These are phyloP conservation scores for Colletotrichum siamense DNA, from an alignment of 2,329 filamentous ascomycete species.

Conservation along the genomic window DNA sequence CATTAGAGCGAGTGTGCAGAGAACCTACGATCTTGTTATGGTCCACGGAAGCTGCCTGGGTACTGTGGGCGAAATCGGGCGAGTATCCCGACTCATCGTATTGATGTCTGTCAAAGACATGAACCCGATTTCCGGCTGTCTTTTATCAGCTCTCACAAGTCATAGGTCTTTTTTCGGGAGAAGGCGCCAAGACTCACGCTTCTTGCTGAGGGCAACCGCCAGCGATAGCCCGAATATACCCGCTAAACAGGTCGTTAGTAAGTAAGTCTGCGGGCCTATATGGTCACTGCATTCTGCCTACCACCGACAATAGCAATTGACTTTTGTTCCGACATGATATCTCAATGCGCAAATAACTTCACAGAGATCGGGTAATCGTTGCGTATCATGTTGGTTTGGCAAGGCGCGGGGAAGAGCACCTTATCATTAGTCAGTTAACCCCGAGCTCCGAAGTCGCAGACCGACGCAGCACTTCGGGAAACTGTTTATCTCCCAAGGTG, in stretches of 20 bases:
- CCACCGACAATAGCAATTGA: slow-evolving; percentile 6
- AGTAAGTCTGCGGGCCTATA: too few relatives aligned
- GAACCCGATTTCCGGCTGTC: slow-evolving; percentile 11
- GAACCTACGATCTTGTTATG: slow-evolving; percentile 29
- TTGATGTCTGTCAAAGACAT: slow-evolving; percentile 26
- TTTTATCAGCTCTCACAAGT: background rate
- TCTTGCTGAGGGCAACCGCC: slow-evolving; percentile 26
- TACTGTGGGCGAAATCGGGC: slow-evolving; percentile 13
- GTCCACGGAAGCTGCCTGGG: slow-evolving; percentile 29
- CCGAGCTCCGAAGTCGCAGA: background rate
- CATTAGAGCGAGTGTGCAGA: background rate
- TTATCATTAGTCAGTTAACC: background rate
- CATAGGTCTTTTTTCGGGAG: background rate
- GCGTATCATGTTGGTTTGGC: background rate
- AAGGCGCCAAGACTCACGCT: slow-evolving; percentile 13
- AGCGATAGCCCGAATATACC: slow-evolving; percentile 29
- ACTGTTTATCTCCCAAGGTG: background rate
- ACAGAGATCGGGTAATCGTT: background rate
- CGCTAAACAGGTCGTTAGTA: slow-evolving; percentile 5
- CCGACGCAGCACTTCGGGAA: background rate
- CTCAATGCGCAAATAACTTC: background rate
- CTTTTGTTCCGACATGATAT: background rate
- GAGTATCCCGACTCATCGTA: slow-evolving; percentile 27
- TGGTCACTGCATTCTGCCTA: background rate
- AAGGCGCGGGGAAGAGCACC: background rate